Evolutionary conservation across 345 rosid genomes (phyloP).

Genomic region (Carallia pectinifolia): DNA sequence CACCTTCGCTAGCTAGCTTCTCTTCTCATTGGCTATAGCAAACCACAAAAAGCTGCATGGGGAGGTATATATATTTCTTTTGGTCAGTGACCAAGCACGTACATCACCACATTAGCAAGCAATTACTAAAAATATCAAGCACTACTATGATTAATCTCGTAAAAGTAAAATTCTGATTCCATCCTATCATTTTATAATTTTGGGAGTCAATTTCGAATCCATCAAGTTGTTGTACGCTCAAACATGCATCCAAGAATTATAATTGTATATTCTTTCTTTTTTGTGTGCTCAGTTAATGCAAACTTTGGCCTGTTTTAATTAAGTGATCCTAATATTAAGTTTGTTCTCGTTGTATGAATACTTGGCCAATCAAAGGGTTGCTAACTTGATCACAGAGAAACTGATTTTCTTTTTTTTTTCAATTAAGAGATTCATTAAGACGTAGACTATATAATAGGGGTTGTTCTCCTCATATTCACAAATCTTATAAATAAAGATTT

Average conservation of each 20-base stretch:
- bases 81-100: no score
- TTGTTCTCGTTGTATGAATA: background rate
- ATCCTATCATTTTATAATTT: slow-evolving; percentile 1
- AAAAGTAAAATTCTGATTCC: slow-evolving; percentile 20
- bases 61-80: no score
- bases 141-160: background rate
- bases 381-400: background rate
- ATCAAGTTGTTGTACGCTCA: slow-evolving; percentile 14
- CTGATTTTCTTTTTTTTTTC: background rate
- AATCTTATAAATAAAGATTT: no score
- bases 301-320: no score
- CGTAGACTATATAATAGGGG: no score
- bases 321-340: background rate
- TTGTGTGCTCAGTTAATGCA: no score
- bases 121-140: background rate
- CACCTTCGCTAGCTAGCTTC: background rate
- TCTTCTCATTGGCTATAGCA: background rate
- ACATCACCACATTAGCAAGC: no score
- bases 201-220: slow-evolving; percentile 29
- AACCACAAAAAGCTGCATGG: no score
- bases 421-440: no score
- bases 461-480: no score
- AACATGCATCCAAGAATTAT: background rate
- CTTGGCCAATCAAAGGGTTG: background rate
- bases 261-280: background rate